Evolutionary conservation across 208 protist species (phyloP).

Genomic region (Herpetomonas samuelpessoai): DNA sequence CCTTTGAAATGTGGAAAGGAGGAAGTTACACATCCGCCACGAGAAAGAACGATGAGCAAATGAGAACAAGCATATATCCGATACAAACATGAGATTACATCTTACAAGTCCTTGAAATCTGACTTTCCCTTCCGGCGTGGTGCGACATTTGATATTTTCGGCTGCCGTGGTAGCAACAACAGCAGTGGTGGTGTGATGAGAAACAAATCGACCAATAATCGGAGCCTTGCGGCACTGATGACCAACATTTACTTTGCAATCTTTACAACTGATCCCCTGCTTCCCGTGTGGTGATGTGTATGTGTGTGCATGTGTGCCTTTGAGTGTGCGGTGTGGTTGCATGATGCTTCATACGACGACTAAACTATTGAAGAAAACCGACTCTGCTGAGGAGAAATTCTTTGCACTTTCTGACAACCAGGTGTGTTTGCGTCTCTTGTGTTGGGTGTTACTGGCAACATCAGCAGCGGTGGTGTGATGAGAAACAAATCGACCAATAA

Average conservation of each 20-base stretch:
- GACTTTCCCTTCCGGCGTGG: not conserved
- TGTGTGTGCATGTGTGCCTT: too few relatives aligned
- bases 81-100: not conserved
- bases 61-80: conserved; percentile 1
- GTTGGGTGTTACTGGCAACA: too few relatives aligned
- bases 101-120: conserved; percentile 2
- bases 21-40: too few relatives aligned
- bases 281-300: not conserved
- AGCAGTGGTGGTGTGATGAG: too few relatives aligned
- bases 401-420: not conserved
- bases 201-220: conserved; percentile 2
- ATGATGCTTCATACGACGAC: not conserved
- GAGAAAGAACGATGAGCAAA: conserved; percentile 1
- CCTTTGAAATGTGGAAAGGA: too few relatives aligned
- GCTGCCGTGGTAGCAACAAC: too few relatives aligned
- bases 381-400: not conserved
- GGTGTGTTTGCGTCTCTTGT: not conserved
- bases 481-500: conserved; percentile 2
- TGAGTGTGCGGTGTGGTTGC: not conserved
- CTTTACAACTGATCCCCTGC: too few relatives aligned
- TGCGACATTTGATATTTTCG: too few relatives aligned
- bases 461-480: too few relatives aligned
- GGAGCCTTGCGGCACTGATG: not conserved
- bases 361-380: conserved; percentile 1
- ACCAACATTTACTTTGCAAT: not conserved